Base-by-base conservation (phyloP, 2,329 filamentous ascomycete species). In the Cladosporium halotolerans region DNA sequence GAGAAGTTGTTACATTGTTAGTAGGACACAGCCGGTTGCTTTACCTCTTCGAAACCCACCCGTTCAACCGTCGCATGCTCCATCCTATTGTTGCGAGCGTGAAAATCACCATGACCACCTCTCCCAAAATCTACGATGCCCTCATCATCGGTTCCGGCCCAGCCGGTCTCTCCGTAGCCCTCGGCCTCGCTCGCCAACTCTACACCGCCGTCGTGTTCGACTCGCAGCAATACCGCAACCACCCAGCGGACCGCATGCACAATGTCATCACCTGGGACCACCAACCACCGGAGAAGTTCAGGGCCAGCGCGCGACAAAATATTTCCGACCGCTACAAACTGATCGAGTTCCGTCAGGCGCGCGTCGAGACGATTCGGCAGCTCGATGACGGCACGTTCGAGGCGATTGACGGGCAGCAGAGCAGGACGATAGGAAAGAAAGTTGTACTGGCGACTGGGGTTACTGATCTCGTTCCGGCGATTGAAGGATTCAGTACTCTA, bases 401-500 rank as follows among this genome's bases (percentile, higher is more conserved):
- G 54, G 66, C 69, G 9, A 60, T 56, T 2, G 79, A 81, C 55
- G 67, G 62, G 1, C 34, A 67, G 0, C 78, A 77, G 0, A 60
- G 64, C 2, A 62, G 59, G 0, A 83, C 75, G 59, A 58, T 64
- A 9, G 80, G 79, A 0, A 70, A 70, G 44, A 83, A 79, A 55
- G 50, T 85, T 1, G 74, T 81, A 0, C 65, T 85, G 0, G 81
- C 79, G 0, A 79, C 70, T 0, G 82, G 82, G 0, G 70, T 79
- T 0, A 65, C 61, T 19, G 82, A 85, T 57, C 58, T 79, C 0
- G 61, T 77, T 32, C 77, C 76, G 23, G 70, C 76, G 11, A 76
- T 83, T 14, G 11, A 42, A 4, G 55, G 55, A 3, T 57, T 56
- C 28, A 36, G 23, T 4, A 36, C 47, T 18, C 32, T 45, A 13